phyloP scores from a whole-genome alignment of 202 grass and related monocot genomes.

The Schoenoplectus tabernaemontani region DNA sequence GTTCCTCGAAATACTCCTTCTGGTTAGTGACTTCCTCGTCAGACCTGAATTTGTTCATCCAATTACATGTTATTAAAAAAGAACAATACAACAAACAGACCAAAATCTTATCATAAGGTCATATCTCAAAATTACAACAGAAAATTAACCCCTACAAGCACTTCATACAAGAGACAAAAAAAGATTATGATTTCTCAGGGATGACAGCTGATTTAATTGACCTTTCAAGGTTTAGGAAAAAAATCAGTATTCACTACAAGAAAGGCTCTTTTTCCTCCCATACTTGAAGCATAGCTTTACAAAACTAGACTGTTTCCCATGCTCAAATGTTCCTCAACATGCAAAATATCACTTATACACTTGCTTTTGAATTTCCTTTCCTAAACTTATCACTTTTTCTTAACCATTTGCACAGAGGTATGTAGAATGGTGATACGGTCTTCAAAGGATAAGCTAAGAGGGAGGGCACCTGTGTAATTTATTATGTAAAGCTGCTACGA shows the following conservation, averaged over 20 bases:
- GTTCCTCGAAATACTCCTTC: conserved; percentile 68
- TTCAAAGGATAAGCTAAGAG: neutral
- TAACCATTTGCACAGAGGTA: neutral
- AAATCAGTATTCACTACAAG: neutral
- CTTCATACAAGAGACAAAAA: neutral
- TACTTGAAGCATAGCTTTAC: neutral
- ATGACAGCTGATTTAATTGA: neutral
- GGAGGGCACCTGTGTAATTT: neutral
- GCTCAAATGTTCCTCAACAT: neutral
- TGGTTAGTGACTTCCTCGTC: conserved; percentile 75
- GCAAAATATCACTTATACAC: neutral
- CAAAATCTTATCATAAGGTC: neutral
- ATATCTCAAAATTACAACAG: neutral
- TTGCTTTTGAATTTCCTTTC: neutral
- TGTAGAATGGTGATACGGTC: neutral
- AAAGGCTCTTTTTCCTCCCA: neutral
- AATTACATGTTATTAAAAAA: conserved; percentile 5
- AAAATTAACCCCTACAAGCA: neutral
- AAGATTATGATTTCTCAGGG: neutral
- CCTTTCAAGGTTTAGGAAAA: neutral
- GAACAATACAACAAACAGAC: neutral
- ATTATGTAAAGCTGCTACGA: neutral
- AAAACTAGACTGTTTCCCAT: neutral
- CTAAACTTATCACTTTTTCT: neutral
- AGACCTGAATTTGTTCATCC: conserved; percentile 33